These are phyloP conservation scores for Rhododendron vialii DNA, from an alignment of 148 eudicot genomes.

Conservation along the genomic window DNA sequence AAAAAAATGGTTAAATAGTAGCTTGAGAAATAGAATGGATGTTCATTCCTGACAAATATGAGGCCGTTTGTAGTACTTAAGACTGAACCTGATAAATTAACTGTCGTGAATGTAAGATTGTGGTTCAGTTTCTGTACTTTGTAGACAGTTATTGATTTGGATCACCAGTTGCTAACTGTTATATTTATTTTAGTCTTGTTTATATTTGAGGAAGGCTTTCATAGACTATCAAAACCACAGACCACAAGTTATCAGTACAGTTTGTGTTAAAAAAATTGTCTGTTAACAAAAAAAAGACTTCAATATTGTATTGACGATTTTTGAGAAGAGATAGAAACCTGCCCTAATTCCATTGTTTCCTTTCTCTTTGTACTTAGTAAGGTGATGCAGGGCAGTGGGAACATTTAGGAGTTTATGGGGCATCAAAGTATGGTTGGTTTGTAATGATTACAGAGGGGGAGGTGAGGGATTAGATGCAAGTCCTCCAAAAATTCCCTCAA, in stretches of 20 bases:
- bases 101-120: neutral
- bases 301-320: neutral
- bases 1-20: neutral
- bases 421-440: neutral
- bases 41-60: neutral
- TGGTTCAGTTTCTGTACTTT: neutral
- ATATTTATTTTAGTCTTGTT: neutral
- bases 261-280: neutral
- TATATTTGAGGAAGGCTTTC: neutral
- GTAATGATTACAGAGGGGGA: neutral
- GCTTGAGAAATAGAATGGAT: neutral
- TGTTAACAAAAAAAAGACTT: neutral
- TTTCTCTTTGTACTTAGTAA: neutral
- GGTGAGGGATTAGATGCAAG: neutral
- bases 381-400: neutral
- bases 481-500: neutral
- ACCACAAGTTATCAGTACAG: neutral
- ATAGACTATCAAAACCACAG: neutral
- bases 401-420: neutral
- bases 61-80: neutral
- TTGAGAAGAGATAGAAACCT: neutral
- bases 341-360: neutral
- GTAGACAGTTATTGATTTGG: neutral
- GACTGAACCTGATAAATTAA: neutral
- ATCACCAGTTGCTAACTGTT: neutral